phyloP scores from a whole-genome alignment of 805 yeast genomes.

The Sugiyamaella mastotermitis region DNA sequence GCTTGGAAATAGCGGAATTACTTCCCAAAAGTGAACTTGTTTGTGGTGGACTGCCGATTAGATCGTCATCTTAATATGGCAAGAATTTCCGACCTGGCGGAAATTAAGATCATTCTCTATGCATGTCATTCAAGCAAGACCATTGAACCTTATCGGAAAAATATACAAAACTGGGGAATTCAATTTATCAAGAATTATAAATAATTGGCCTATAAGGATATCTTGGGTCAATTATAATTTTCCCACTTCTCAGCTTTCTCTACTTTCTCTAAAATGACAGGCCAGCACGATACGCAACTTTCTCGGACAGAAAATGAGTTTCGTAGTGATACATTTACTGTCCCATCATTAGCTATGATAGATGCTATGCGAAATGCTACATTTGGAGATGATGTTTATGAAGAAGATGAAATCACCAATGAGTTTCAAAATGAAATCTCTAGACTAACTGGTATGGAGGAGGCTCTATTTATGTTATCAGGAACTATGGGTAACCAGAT shows the following conservation, averaged over 20 bases:
- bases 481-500: slow-evolving; percentile 89
- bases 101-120: too few relatives aligned
- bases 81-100: too few relatives aligned
- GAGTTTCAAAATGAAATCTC: slow-evolving; percentile 60
- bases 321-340: slow-evolving; percentile 75
- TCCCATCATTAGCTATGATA: slow-evolving; percentile 70
- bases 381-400: slow-evolving; percentile 79
- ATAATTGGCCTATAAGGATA: slow-evolving; percentile 37
- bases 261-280: slow-evolving; percentile 37
- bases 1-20: too few relatives aligned
- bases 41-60: too few relatives aligned
- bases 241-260: slow-evolving; percentile 44
- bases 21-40: too few relatives aligned
- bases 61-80: too few relatives aligned
- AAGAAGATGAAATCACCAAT: slow-evolving; percentile 68
- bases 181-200: too few relatives aligned
- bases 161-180: too few relatives aligned
- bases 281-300: too few relatives aligned
- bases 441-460: slow-evolving; percentile 67
- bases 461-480: slow-evolving; percentile 75
- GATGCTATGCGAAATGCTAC: slow-evolving; percentile 50
- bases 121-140: too few relatives aligned
- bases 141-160: too few relatives aligned
- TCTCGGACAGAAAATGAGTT: slow-evolving; percentile 19
- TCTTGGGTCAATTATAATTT: slow-evolving; percentile 53